Percentiles rank a stretch among this genome's conserved stretches.
These are phyloP conservation scores for Trichomonas gallinae DNA, from an alignment of 208 protist species.

Conservation along the genomic window DNA sequence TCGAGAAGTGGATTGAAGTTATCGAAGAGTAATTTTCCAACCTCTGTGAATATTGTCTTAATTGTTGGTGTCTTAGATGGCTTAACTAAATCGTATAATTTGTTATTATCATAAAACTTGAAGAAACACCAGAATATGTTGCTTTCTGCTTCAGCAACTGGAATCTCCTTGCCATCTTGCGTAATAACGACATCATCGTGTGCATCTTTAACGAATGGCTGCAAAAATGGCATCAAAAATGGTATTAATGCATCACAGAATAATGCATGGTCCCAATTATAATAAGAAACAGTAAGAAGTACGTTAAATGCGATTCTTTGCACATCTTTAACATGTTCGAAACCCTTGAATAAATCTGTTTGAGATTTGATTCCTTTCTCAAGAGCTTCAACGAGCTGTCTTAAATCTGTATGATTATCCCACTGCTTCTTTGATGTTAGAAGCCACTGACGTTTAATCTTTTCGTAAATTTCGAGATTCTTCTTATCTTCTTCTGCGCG, in stretches of 20 bases:
- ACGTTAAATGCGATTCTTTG: background rate
- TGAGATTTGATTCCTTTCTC: background rate
- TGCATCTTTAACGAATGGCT: background rate
- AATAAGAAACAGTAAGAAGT: background rate
- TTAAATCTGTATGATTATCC: background rate
- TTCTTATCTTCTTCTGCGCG: background rate
- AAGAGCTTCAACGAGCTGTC: background rate
- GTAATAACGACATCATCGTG: background rate
- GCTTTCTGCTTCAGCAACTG: background rate
- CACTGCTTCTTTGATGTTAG: background rate
- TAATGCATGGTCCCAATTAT: background rate
- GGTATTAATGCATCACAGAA: background rate
- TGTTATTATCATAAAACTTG: conserved; percentile 4
- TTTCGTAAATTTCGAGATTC: background rate
- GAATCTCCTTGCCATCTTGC: background rate
- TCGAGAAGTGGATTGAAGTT: background rate
- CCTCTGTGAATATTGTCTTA: background rate
- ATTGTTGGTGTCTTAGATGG: background rate
- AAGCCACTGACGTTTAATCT: background rate
- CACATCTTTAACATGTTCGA: background rate
- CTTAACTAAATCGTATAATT: background rate
- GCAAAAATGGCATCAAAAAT: background rate
- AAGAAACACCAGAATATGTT: background rate
- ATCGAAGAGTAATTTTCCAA: background rate
- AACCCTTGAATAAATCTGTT: background rate